Percentiles rank a stretch among this genome's conserved stretches.
Conservation (phyloP, 306 rosid genomes). For the Quercus suber region DNA sequence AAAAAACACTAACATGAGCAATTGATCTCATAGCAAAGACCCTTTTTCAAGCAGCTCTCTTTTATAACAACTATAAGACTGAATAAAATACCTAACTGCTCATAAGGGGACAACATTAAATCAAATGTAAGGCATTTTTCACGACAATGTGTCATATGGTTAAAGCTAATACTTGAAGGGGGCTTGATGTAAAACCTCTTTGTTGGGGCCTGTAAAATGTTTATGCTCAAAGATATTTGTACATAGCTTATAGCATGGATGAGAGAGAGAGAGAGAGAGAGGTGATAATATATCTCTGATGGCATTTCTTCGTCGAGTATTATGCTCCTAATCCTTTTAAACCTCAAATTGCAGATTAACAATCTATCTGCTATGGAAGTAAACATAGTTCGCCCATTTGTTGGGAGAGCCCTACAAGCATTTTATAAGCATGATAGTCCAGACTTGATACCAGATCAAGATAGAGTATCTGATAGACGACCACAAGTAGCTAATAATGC, state of each 20-base stretch:
- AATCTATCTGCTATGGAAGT: constrained; percentile 98
- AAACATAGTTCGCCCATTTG: constrained; percentile 90
- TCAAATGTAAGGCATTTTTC: neutral
- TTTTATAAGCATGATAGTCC: constrained; percentile 90
- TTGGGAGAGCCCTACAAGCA: constrained; percentile 84
- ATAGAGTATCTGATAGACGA: constrained; percentile 58
- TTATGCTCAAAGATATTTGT: neutral
- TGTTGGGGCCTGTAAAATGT: neutral
- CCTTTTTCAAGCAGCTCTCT: neutral
- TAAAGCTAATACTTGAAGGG: neutral
- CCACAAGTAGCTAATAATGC: constrained; percentile 61
- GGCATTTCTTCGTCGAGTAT: neutral
- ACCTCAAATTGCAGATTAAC: constrained; percentile 55
- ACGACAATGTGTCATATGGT: neutral
- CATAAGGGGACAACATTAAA: neutral
- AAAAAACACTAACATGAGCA: neutral
- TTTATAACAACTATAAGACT: neutral
- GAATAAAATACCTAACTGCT: neutral
- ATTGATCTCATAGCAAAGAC: neutral
- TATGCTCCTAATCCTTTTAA: constrained; percentile 12
- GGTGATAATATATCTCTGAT: constrained; percentile 6
- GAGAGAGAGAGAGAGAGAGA: no score
- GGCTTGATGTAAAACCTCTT: neutral
- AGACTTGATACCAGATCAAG: constrained; percentile 81
- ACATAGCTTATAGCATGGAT: neutral